These are phyloP conservation scores for Calonectria hongkongensis DNA, from an alignment of 2,329 filamentous ascomycete genomes.

Conservation along the genomic window DNA sequence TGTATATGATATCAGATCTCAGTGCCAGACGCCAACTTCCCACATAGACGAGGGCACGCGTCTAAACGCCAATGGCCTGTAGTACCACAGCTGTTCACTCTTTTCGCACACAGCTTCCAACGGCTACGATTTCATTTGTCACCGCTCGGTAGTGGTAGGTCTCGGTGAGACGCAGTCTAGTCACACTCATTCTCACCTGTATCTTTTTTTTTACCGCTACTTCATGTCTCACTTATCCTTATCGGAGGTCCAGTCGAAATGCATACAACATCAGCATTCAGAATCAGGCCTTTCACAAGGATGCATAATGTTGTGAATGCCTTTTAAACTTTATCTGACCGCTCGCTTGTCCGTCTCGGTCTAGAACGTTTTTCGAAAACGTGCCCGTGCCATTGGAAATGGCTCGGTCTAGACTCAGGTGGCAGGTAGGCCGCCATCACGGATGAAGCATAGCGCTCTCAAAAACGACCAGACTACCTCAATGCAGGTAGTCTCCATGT, in stretches of 20 bases:
- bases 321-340: background rate
- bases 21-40: too few species aligned
- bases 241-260: background rate
- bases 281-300: background rate
- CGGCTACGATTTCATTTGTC: background rate
- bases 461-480: background rate
- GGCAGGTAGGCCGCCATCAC: conserved; percentile 2
- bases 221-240: background rate
- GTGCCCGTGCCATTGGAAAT: background rate
- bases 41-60: background rate
- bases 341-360: background rate
- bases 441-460: conserved; percentile 19
- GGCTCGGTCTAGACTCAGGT: background rate
- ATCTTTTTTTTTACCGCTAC: background rate
- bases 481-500: conserved; percentile 3
- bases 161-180: background rate
- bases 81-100: background rate
- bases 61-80: background rate
- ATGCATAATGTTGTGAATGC: background rate
- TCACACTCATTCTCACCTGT: background rate
- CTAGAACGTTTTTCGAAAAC: conserved; percentile 12
- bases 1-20: too few species aligned
- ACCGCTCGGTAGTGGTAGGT: background rate
- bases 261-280: background rate
- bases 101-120: background rate